These are phyloP conservation scores for Vanderwaltozyma verrucispora DNA, from an alignment of 805 yeast genomes.

Conservation along the genomic window DNA sequence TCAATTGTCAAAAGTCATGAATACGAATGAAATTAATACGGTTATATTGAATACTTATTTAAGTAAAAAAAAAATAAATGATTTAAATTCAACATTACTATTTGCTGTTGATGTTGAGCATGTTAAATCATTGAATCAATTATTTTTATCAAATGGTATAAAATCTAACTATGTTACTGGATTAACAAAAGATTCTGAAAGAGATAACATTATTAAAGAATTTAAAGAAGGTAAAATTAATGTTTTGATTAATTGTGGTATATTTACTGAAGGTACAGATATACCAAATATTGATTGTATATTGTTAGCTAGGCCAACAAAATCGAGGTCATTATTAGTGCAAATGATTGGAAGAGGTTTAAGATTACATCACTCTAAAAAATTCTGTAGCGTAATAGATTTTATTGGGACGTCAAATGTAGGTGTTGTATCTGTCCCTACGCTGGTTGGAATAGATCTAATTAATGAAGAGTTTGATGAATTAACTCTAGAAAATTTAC, in stretches of 20 bases:
- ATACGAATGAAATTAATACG: slow-evolving; percentile 43
- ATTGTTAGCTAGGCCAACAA: slow-evolving; percentile 70
- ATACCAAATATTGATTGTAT: slow-evolving; percentile 81
- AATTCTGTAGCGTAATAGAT: slow-evolving; percentile 64
- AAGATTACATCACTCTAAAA: slow-evolving; percentile 50
- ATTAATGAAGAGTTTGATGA: slow-evolving; percentile 21
- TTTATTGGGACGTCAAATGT: slow-evolving; percentile 53
- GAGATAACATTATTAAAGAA: slow-evolving; percentile 43
- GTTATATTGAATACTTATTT: slow-evolving; percentile 45
- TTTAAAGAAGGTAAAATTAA: slow-evolving; percentile 55
- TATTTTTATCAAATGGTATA: slow-evolving; percentile 50
- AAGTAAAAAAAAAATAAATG: slow-evolving; percentile 31
- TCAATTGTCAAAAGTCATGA: slow-evolving; percentile 44
- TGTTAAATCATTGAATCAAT: slow-evolving; percentile 40
- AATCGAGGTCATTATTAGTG: slow-evolving; percentile 54
- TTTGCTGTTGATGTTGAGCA: slow-evolving; percentile 74
- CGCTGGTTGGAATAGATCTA: slow-evolving; percentile 31
- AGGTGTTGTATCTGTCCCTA: slow-evolving; percentile 48
- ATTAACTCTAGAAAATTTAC: slow-evolving; percentile 27
- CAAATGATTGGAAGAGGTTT: slow-evolving; percentile 94
- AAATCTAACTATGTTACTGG: slow-evolving; percentile 67
- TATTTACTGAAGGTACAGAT: slow-evolving; percentile 92
- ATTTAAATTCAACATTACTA: slow-evolving; percentile 49
- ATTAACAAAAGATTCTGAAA: slow-evolving; percentile 40
- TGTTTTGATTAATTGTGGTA: slow-evolving; percentile 78